These are phyloP conservation scores for Entomophthora muscae DNA, from an alignment of 371 early-diverging fungal genomes.

Conservation along the genomic window DNA sequence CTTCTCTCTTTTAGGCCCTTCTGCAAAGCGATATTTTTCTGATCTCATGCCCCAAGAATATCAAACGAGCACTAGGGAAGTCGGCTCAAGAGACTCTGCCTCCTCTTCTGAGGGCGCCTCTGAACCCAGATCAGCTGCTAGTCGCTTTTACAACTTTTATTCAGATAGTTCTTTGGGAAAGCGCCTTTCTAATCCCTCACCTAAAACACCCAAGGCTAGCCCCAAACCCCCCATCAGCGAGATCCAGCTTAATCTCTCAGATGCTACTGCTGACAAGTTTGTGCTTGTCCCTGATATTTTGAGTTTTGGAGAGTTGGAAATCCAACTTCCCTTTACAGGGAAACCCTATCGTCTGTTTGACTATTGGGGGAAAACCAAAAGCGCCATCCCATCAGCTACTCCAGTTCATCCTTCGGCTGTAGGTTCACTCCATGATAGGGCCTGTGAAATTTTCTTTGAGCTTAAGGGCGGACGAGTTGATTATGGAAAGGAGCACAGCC, in stretches of 20 bases:
- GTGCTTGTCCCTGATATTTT: not conserved
- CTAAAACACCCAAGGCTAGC: not conserved
- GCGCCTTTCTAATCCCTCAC: not conserved
- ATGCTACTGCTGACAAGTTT: not conserved
- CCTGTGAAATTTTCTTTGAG: slow-evolving; percentile 13
- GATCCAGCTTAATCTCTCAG: not conserved
- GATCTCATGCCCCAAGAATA: not conserved
- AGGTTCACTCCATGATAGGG: slow-evolving; percentile 10
- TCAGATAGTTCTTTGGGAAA: not conserved
- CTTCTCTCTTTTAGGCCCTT: not conserved
- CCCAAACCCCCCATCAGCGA: not conserved
- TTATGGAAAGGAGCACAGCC: slow-evolving; percentile 12
- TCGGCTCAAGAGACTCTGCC: not conserved
- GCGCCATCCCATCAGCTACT: not conserved
- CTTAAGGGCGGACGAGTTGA: slow-evolving; percentile 13
- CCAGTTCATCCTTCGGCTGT: slow-evolving; percentile 2
- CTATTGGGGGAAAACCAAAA: not conserved
- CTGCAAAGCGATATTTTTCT: not conserved
- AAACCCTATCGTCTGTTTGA: not conserved
- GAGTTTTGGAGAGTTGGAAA: not conserved
- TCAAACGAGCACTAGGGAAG: not conserved
- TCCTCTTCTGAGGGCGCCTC: not conserved
- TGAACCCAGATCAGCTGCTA: not conserved
- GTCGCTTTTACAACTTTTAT: not conserved
- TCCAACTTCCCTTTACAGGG: not conserved